A percentile compares a stretch with the other conserved stretches of the same genome.
Evolutionary conservation across 1,139 yeast species (phyloP).

Genomic region (Debaryomyces sp.): DNA sequence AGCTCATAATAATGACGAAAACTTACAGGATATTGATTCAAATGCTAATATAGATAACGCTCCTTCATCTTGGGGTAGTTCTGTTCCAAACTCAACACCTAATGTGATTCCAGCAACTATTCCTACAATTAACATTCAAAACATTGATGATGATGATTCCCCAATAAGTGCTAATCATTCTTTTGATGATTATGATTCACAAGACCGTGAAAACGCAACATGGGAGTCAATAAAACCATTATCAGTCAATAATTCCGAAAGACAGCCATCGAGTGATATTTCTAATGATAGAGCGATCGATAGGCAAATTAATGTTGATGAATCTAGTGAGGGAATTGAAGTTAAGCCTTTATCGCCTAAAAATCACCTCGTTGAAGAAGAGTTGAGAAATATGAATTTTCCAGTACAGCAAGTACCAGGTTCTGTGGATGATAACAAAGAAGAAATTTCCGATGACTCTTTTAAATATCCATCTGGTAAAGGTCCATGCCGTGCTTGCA

Average conservation of each 20-base stretch:
- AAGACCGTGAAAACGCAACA: slow-evolving; percentile 15
- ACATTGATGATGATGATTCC: slow-evolving; percentile 8
- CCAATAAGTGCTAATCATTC: background rate
- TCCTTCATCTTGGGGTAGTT: background rate
- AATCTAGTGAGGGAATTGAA: background rate
- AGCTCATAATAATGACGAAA: background rate
- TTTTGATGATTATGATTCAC: background rate
- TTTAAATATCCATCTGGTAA: slow-evolving; percentile 58
- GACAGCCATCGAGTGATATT: background rate
- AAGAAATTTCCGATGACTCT: slow-evolving; percentile 6
- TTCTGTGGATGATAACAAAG: background rate
- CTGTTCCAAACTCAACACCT: background rate
- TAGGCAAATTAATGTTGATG: background rate
- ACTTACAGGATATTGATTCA: background rate
- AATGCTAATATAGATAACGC: background rate
- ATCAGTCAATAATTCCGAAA: slow-evolving; percentile 24
- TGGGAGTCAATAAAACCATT: slow-evolving; percentile 29
- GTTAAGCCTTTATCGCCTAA: slow-evolving; percentile 36
- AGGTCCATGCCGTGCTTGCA: slow-evolving; percentile 77
- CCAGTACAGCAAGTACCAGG: slow-evolving; percentile 9
- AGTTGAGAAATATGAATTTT: slow-evolving; percentile 31
- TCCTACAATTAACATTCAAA: slow-evolving; percentile 22
- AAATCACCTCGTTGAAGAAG: slow-evolving; percentile 33
- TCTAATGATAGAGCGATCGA: background rate
- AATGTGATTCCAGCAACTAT: slow-evolving; percentile 5